Base-by-base conservation (phyloP, 1,139 yeast genomes). In the Lizanozyma gosingica region DNA sequence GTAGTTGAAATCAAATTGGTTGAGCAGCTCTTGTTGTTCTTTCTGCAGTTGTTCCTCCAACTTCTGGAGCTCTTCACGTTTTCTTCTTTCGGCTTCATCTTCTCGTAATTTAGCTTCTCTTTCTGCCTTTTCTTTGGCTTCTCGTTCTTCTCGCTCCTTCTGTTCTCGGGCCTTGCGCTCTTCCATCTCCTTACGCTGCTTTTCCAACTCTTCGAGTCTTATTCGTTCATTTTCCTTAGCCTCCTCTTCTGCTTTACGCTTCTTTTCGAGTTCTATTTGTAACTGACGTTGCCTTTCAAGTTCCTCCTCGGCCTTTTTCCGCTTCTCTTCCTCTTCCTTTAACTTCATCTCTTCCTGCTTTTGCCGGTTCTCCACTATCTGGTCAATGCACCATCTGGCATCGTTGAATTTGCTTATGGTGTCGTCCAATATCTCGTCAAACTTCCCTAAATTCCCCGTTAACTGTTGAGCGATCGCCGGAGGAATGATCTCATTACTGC, bases 361-460 rank as follows among this genome's bases (percentile, higher is more conserved):
- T 47, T 67, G 72, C 48, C 63, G 64, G 47, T 60, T 67, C 47
- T 68, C 73, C 33, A 70, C 53, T 45, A 70, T 69, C 45, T 65
- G 68, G 42, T 63, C 73, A 6, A 70, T 56, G 44, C 74, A 69
- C 76, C 76, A 70, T 37, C 58, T 55, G 4, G 73, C 67, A 43
- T 70, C 75, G 46, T 69, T 68, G 47, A 69, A 64, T 47, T 68
- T 69, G 42, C 61, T 53, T 4, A 66, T 55, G 1, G 75, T 67
- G 14, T 70, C 75, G 48, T 70, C 75, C 14, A 70, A 55, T 35
- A 68, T 59, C 39, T 62, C 72, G 46, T 70, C 74, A 43, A 70
- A 69, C 39, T 59, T 60, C 37, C 56, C 48, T n/a, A 70, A 59
- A 45, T 63, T 63, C 40, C 51, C 53, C 14, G 65, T 55, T 14